A percentile compares a stretch with the other conserved stretches of the same genome.
phyloP scores from a whole-genome alignment of 305 asterid genomes.

The Fraxinus sp. region DNA sequence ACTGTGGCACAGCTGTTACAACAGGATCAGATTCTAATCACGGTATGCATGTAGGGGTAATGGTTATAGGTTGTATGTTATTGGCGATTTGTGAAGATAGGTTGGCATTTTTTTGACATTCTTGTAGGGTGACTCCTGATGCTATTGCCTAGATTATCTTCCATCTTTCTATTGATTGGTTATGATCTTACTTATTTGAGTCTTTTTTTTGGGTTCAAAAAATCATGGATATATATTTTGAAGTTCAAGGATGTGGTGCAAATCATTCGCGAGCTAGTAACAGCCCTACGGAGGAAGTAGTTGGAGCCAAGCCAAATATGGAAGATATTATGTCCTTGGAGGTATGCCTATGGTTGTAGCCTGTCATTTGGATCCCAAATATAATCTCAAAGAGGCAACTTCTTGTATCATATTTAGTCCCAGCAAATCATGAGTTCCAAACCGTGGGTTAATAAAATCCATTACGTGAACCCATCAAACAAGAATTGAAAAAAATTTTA shows the following conservation, averaged over 20 bases:
- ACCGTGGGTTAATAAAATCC: not conserved
- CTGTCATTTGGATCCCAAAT: constrained; percentile 11
- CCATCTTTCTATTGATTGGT: constrained; percentile 3
- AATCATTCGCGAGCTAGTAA: constrained; percentile 45
- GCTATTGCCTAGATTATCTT: not conserved
- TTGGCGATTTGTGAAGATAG: constrained; percentile 15
- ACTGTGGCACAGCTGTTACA: constrained; percentile 42
- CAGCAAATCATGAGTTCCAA: not conserved
- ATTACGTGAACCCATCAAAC: not conserved
- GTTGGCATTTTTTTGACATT: constrained; percentile 6
- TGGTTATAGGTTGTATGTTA: constrained; percentile 15
- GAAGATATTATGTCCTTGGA: constrained; percentile 45
- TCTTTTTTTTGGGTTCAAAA: constrained; percentile 6
- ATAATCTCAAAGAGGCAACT: not conserved
- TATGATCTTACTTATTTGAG: not conserved
- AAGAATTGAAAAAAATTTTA: not conserved
- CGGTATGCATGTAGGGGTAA: constrained; percentile 36
- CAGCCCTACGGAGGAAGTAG: constrained; percentile 43
- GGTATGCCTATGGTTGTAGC: constrained; percentile 43
- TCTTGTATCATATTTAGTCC: not conserved
- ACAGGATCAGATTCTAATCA: constrained; percentile 47
- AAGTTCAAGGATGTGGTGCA: constrained; percentile 45
- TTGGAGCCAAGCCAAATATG: constrained; percentile 44
- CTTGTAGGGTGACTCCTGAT: not conserved
- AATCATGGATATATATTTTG: constrained; percentile 26